These are phyloP conservation scores for Penicillium diatomitis DNA, from an alignment of 495 filamentous ascomycete species.

Conservation along the genomic window DNA sequence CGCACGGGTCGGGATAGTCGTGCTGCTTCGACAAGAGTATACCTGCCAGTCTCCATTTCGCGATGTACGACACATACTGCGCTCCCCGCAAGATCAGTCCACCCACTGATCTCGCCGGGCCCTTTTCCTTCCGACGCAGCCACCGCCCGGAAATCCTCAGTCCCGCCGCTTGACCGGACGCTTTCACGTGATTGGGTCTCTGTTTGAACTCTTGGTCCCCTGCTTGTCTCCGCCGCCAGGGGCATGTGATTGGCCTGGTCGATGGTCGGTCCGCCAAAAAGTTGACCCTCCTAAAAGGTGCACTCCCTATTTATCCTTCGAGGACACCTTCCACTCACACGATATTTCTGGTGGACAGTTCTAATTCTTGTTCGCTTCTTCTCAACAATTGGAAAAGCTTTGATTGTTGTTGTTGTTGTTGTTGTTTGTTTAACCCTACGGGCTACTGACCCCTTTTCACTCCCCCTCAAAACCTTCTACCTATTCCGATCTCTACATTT, in stretches of 20 bases:
- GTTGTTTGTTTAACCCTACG: neutral
- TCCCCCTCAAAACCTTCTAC: neutral
- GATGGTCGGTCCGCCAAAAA: constrained; percentile 7
- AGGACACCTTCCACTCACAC: constrained; percentile 1
- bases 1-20: no score
- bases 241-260: constrained; percentile 14
- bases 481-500: constrained; percentile 5
- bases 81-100: constrained; percentile 9
- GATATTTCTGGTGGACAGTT: neutral
- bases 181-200: neutral
- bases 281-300: constrained; percentile 1
- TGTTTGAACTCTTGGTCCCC: neutral
- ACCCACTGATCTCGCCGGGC: constrained; percentile 8
- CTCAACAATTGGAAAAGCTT: constrained; percentile 8
- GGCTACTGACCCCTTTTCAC: constrained; percentile 14
- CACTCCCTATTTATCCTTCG: constrained; percentile 2
- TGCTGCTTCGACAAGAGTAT: no score
- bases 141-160: constrained; percentile 12
- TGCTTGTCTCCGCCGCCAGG: constrained; percentile 2
- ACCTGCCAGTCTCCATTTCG: no score
- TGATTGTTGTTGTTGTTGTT: constrained; percentile 3
- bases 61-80: neutral
- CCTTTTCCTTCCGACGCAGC: constrained; percentile 9
- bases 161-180: constrained; percentile 1
- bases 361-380: constrained; percentile 1